phyloP scores from a whole-genome alignment of 2,329 filamentous ascomycete species.

The Ophiostoma pallidulum region DNA sequence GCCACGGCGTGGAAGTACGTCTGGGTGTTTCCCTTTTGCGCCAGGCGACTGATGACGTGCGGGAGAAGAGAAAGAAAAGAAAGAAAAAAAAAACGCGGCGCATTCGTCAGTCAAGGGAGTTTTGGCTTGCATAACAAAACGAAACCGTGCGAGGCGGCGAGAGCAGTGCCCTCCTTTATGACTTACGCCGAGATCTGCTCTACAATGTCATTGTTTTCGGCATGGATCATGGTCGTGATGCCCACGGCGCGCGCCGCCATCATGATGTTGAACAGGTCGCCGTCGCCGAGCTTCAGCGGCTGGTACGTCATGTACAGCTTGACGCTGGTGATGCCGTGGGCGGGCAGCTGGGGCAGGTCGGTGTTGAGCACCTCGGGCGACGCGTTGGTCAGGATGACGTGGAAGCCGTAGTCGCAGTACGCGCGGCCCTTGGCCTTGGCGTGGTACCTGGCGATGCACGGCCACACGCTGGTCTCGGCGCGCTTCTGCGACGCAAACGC shows the following conservation, averaged over 20 bases:
- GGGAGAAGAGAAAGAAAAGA: too few species aligned
- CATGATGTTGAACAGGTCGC: slow-evolving; percentile 41
- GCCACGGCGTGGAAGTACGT: slow-evolving; percentile 38
- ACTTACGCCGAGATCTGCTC: slow-evolving; percentile 20
- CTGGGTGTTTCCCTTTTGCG: slow-evolving; percentile 21
- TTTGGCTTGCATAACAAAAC: too few species aligned
- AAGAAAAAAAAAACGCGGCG: too few species aligned
- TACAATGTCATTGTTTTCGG: slow-evolving; percentile 56
- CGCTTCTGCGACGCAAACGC: slow-evolving; percentile 46
- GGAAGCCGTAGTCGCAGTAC: slow-evolving; percentile 49
- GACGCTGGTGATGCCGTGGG: slow-evolving; percentile 33
- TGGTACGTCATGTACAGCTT: slow-evolving; percentile 46
- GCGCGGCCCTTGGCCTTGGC: slow-evolving; percentile 53
- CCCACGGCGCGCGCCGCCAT: slow-evolving; percentile 35
- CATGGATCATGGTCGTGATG: slow-evolving; percentile 49
- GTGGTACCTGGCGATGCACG: slow-evolving; percentile 62
- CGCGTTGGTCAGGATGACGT: slow-evolving; percentile 41
- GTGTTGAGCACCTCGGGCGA: slow-evolving; percentile 30
- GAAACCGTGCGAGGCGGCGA: neutral
- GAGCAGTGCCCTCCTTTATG: neutral
- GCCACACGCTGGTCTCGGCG: slow-evolving; percentile 39
- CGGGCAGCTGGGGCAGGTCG: slow-evolving; percentile 32
- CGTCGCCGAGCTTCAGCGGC: slow-evolving; percentile 37
- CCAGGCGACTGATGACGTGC: slow-evolving; percentile 21
- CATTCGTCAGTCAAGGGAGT: too few species aligned